A percentile compares a stretch with the other conserved stretches of the same genome.
Conservation (phyloP, 2,329 filamentous ascomycete genomes). For the Tothia fuscella region DNA sequence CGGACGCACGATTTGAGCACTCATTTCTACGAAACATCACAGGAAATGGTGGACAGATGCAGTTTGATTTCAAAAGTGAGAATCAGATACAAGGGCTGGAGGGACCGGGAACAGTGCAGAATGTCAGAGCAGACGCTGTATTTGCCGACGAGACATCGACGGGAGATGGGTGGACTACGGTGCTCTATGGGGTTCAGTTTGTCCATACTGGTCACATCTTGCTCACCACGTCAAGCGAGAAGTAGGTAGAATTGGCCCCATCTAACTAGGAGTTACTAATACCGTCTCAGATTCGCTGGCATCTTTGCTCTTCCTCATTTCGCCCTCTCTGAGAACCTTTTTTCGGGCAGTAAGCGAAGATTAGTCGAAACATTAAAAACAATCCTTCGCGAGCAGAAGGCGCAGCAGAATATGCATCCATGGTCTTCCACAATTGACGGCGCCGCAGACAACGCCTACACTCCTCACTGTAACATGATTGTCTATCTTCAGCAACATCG, state of each 20-base stretch:
- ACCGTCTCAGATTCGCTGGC: too few relatives aligned
- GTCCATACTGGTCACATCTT: constrained; percentile 67
- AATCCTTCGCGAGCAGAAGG: constrained; percentile 51
- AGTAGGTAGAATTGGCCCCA: too few relatives aligned
- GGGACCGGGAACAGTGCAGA: too few relatives aligned
- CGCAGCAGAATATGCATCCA: constrained; percentile 40
- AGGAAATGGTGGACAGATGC: constrained; percentile 5
- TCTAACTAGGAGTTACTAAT: too few relatives aligned
- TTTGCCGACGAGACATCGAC: constrained; percentile 59
- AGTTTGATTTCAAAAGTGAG: constrained; percentile 4
- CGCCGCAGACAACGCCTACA: constrained; percentile 40
- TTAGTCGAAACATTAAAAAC: constrained; percentile 62
- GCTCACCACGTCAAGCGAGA: constrained; percentile 82
- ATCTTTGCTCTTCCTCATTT: constrained; percentile 84
- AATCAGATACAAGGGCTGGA: neutral
- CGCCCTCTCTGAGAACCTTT: constrained; percentile 45
- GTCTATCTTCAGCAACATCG: constrained; percentile 71
- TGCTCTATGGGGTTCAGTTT: constrained; percentile 77
- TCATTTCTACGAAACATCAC: constrained; percentile 10
- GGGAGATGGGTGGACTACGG: constrained; percentile 67
- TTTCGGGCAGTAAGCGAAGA: constrained; percentile 37
- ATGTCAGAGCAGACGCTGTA: constrained; percentile 31
- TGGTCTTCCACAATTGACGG: constrained; percentile 63
- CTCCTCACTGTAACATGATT: constrained; percentile 79
- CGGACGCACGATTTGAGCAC: neutral